A percentile compares a stretch with the other conserved stretches of the same genome.
These are phyloP conservation scores for Strobilomyces confusus DNA, from an alignment of 768 basidiomycete species.

Conservation along the genomic window DNA sequence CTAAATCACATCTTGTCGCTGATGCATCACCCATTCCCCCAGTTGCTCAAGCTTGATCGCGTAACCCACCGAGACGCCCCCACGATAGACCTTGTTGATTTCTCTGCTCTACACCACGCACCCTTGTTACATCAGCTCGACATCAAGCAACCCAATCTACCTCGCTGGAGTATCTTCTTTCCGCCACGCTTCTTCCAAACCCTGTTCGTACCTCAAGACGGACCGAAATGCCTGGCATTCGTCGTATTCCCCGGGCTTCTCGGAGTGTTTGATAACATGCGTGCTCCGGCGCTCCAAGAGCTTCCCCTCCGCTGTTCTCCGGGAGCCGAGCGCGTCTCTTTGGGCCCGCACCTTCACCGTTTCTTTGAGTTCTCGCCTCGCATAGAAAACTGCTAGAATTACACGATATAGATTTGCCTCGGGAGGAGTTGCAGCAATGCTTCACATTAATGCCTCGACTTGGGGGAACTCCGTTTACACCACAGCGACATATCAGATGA, in stretches of 20 bases:
- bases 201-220: conserved; percentile 23
- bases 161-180: conserved; percentile 33
- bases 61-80: conserved; percentile 29
- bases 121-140: conserved; percentile 33
- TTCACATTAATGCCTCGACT: conserved; percentile 34
- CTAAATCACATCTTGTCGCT: conserved; percentile 37
- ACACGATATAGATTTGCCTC: conserved; percentile 44
- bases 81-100: conserved; percentile 22
- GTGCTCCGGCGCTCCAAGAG: conserved; percentile 33
- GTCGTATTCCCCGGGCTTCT: conserved; percentile 31
- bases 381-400: conserved; percentile 44
- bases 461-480: conserved; percentile 51
- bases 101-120: conserved; percentile 31
- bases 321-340: conserved; percentile 16
- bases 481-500: conserved; percentile 54
- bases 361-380: conserved; percentile 31
- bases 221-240: conserved; percentile 29
- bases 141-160: conserved; percentile 35
- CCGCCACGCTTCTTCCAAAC: conserved; percentile 17
- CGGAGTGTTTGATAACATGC: conserved; percentile 25
- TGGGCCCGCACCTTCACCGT: conserved; percentile 27
- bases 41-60: conserved; percentile 34
- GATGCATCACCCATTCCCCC: conserved; percentile 35
- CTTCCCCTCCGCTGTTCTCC: conserved; percentile 40
- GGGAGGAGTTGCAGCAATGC: conserved; percentile 34